Evolutionary conservation across 129 eudicot genomes (phyloP).

Genomic region (Flaveria brownii): DNA sequence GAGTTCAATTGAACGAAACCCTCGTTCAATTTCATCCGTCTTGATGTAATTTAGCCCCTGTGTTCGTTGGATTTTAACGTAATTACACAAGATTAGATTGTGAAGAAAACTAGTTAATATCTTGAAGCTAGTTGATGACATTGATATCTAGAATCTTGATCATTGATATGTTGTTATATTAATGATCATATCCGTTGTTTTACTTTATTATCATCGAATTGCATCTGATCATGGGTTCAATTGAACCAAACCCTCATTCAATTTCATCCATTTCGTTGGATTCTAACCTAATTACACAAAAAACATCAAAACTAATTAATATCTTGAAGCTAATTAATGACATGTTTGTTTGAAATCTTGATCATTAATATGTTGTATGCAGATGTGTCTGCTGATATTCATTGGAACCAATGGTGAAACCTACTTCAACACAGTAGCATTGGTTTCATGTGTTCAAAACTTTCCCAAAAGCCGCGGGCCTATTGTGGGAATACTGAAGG

Average conservation of each 20-base stretch:
- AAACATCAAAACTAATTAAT: no score
- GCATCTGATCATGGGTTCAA: not conserved
- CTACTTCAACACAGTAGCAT: conserved; percentile 83
- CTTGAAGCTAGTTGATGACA: not conserved
- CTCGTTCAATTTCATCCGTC: not conserved
- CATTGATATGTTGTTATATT: not conserved
- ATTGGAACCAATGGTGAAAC: conserved; percentile 92
- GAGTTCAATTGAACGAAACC: not conserved
- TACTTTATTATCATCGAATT: not conserved
- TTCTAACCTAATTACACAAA: no score
- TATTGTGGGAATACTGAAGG: conserved; percentile 82
- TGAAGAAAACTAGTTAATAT: not conserved
- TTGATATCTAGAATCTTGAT: not conserved
- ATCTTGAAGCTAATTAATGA: no score
- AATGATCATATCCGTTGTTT: not conserved
- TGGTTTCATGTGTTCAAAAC: conserved; percentile 94
- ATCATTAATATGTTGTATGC: conserved; percentile 19
- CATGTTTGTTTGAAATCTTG: no score
- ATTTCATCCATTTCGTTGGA: no score
- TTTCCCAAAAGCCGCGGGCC: conserved; percentile 95
- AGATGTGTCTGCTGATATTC: conserved; percentile 90
- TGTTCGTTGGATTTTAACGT: not conserved
- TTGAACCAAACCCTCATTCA: no score
- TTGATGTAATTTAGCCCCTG: not conserved
- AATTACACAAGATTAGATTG: not conserved